Evolutionary conservation across 306 rosid genomes (phyloP).

Genomic region (Quercus bicolor): DNA sequence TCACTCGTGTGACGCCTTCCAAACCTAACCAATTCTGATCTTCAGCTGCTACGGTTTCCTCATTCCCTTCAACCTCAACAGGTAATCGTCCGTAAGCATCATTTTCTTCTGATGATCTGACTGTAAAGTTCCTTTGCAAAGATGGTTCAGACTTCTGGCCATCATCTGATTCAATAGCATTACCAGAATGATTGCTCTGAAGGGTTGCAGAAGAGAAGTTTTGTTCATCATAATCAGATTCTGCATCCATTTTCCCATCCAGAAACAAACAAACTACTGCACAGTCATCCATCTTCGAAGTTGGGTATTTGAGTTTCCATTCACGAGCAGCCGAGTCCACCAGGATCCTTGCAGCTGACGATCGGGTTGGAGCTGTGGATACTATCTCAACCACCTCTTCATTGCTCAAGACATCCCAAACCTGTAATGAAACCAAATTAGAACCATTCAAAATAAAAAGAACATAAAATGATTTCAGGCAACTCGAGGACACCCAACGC

Average conservation of each 20-base stretch:
- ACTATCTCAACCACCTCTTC: conserved; percentile 93
- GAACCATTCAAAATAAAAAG: background rate
- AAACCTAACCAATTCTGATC: conserved; percentile 95
- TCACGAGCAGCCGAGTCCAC: conserved; percentile 87
- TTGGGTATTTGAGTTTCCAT: conserved; percentile 89
- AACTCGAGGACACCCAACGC: background rate
- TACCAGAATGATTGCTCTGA: conserved; percentile 82
- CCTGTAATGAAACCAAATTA: conserved; percentile 35
- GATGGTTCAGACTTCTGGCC: conserved; percentile 82
- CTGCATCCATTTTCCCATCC: conserved; percentile 94
- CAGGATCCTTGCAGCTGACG: conserved; percentile 70
- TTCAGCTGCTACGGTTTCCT: conserved; percentile 50
- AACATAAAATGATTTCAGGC: background rate
- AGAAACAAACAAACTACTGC: conserved; percentile 87
- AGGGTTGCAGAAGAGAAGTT: conserved; percentile 86
- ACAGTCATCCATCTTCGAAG: conserved; percentile 97
- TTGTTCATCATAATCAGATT: conserved; percentile 85
- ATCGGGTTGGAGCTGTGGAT: conserved; percentile 58
- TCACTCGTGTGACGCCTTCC: conserved; percentile 96
- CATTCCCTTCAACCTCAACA: conserved; percentile 41
- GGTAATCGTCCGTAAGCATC: conserved; percentile 41
- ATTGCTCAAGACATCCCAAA: conserved; percentile 96
- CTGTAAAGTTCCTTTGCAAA: conserved; percentile 71
- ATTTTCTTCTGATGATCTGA: conserved; percentile 76
- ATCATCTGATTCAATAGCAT: conserved; percentile 77